Evolutionary conservation across 2,329 filamentous ascomycete genomes (phyloP).

Genomic region (Fusarium begoniae): DNA sequence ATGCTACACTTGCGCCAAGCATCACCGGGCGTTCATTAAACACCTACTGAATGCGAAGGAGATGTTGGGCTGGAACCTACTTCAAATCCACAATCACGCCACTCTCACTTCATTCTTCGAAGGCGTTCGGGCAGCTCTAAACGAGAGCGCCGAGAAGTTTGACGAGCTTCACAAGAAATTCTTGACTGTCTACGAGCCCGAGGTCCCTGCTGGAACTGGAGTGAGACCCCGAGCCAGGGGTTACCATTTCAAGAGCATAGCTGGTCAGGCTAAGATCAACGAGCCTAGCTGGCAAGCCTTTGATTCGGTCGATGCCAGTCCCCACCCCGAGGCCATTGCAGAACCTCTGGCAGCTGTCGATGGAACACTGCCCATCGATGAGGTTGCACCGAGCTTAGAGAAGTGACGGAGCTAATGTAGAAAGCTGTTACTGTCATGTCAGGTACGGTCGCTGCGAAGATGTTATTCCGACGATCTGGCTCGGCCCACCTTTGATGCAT

Average conservation of each 20-base stretch:
- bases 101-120: slow-evolving; percentile 78
- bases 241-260: slow-evolving; percentile 81
- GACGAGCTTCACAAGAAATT: slow-evolving; percentile 59
- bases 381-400: slow-evolving; percentile 61
- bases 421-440: slow-evolving; percentile 24
- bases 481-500: slow-evolving; percentile 22
- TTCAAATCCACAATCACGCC: slow-evolving; percentile 92
- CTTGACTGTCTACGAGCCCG: slow-evolving; percentile 67
- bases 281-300: slow-evolving; percentile 72
- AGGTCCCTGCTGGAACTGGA: slow-evolving; percentile 78
- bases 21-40: slow-evolving; percentile 87
- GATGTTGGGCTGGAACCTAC: slow-evolving; percentile 93
- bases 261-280: slow-evolving; percentile 73
- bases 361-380: slow-evolving; percentile 58
- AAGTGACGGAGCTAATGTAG: slow-evolving; percentile 52
- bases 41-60: slow-evolving; percentile 91
- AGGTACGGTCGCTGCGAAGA: slow-evolving; percentile 18
- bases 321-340: slow-evolving; percentile 26
- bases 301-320: slow-evolving; percentile 31
- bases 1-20: slow-evolving; percentile 85
- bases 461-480: slow-evolving; percentile 14
- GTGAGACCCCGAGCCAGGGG: slow-evolving; percentile 81
- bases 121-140: slow-evolving; percentile 72
- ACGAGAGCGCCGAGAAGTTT: slow-evolving; percentile 65
- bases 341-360: slow-evolving; percentile 43